phyloP scores from a whole-genome alignment of 2,329 filamentous ascomycete species.

The Sclerotinia minor region DNA sequence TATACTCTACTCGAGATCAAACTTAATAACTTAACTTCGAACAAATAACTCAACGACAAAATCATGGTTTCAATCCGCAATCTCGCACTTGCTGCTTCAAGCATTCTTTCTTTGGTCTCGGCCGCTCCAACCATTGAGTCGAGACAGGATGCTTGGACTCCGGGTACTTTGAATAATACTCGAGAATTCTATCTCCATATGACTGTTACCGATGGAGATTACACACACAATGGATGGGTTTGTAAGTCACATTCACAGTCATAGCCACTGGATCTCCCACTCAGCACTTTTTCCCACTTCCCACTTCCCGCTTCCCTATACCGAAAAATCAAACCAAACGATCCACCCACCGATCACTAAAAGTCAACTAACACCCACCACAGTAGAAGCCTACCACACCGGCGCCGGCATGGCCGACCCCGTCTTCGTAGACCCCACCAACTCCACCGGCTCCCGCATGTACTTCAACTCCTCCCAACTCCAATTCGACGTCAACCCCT shows the following conservation, averaged over 20 bases:
- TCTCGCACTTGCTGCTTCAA: slow-evolving; percentile 28
- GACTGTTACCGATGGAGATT: slow-evolving; percentile 23
- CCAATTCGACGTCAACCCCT: slow-evolving; percentile 32
- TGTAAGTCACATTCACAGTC: slow-evolving; percentile 21
- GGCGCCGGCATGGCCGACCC: slow-evolving; percentile 35
- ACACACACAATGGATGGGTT: slow-evolving; percentile 29
- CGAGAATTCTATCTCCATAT: slow-evolving; percentile 36
- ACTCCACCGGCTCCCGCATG: slow-evolving; percentile 23
- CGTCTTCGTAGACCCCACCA: slow-evolving; percentile 27
- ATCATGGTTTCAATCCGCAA: slow-evolving; percentile 30
- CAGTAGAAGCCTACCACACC: slow-evolving; percentile 35
- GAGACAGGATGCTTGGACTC: slow-evolving; percentile 27
- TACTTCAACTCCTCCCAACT: slow-evolving; percentile 34
- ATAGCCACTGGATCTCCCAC: not conserved
- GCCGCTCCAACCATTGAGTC: slow-evolving; percentile 22
- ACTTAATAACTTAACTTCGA: too few species aligned
- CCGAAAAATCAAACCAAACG: not conserved
- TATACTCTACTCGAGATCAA: not conserved
- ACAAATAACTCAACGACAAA: not conserved
- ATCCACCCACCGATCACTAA: too few species aligned
- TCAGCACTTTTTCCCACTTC: not conserved
- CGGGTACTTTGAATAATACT: slow-evolving; percentile 34
- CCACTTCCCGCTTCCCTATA: not conserved
- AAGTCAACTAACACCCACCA: slow-evolving; percentile 13
- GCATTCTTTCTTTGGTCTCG: slow-evolving; percentile 25